Conservation (phyloP, 2,329 filamentous ascomycete species). For the Cordyceps javanica region DNA sequence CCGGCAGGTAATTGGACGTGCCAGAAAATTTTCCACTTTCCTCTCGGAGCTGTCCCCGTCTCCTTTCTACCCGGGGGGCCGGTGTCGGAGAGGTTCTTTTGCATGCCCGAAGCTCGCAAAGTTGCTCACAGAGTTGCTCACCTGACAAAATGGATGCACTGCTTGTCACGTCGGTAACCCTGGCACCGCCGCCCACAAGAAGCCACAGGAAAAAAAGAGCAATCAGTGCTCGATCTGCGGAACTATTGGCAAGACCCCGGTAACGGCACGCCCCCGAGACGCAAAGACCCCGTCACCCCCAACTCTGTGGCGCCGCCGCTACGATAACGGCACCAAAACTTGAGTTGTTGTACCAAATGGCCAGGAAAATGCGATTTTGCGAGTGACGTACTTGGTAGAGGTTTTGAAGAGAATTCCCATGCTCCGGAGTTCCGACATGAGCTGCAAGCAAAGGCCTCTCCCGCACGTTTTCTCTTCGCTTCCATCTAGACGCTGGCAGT, state of each 20-base stretch:
- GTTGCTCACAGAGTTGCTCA: background rate
- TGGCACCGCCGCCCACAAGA: background rate
- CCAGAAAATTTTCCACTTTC: background rate
- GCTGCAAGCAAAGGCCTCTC: background rate
- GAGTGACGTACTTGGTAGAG: conserved; percentile 1
- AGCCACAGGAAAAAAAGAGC: background rate
- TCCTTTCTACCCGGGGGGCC: background rate
- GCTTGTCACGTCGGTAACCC: background rate
- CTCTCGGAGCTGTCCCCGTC: background rate
- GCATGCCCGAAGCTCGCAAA: background rate
- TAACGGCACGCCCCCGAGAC: background rate
- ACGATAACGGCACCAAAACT: background rate
- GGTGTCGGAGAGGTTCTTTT: background rate
- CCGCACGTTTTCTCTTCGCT: background rate
- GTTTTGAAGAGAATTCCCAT: background rate
- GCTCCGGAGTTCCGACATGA: background rate
- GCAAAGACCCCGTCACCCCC: background rate
- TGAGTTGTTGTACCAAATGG: background rate
- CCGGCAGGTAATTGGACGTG: background rate
- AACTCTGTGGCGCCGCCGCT: background rate
- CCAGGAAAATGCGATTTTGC: background rate
- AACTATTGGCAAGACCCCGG: background rate
- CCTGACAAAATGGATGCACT: background rate
- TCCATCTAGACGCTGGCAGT: background rate
- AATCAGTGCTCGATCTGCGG: background rate